Evolutionary conservation across 148 eudicot genomes (phyloP), one percentile per base, ranked within the genome.

Genomic region (Camellia granthamiana): DNA sequence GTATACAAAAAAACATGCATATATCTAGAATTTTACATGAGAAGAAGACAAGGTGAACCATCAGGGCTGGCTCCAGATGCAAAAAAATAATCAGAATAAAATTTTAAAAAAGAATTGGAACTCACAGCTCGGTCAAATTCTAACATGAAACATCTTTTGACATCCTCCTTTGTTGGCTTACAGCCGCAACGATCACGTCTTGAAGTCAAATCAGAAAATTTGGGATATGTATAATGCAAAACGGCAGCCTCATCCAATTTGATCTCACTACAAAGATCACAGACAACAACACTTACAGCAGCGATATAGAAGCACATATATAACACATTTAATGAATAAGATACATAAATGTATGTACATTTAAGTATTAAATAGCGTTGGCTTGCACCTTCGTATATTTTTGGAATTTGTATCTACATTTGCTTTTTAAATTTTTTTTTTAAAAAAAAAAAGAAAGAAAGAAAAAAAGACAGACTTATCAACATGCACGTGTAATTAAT

Each of bases 161-260:
- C 84, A 41, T 88, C 92, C 46, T 89, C 92, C 72, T 85, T 83
- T 38, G 90, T 89, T 66, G 94, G 91, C 85, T 89, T 89, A 74
- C 94, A 91, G 56, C 84, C 79, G 79, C 92, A 91, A 52, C 94
- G 89, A 75, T 89, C 89, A 15, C 88, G 91, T 76, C 92, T 87
- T 75, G 92, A 84, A 59, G 90, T 88, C 85, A 91, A 83, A 80
- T 91, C 94, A 0, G 94, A 85, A 83, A 80, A 91, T 74, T 86
- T 89, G 11, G 92, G 82, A 81, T 91, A 91, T 10, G 94, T 84
- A 78, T 85, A 89, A 77, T 91, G 94, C 84, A 91, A 86, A 83
- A 91, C 88, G 61, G 91, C 91, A 71, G 94, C 94, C 86, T 91
- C 94, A 6, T 91, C 87, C 81, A 89, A 68, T 70, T 79, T 88